Percentiles rank a stretch among this genome's conserved stretches.
phyloP scores from a whole-genome alignment of 331 rosid species.

The Telfairia occidentalis region DNA sequence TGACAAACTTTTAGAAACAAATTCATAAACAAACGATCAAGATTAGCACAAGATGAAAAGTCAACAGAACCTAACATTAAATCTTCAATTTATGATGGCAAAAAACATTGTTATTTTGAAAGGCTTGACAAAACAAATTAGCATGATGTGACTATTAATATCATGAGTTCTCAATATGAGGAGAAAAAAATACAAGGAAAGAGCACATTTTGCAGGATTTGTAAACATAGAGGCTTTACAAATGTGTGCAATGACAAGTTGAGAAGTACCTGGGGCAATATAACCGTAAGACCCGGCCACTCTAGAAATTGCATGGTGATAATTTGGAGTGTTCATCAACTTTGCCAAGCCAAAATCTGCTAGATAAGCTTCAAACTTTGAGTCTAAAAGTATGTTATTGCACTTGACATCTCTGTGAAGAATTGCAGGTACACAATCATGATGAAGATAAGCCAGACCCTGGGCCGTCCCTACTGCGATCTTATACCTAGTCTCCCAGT shows the following conservation, averaged over 20 bases:
- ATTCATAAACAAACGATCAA: neutral
- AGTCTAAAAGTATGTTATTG: constrained; percentile 78
- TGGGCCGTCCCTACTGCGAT: constrained; percentile 88
- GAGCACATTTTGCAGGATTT: neutral
- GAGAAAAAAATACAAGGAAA: neutral
- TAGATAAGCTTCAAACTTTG: constrained; percentile 65
- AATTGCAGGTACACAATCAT: constrained; percentile 79
- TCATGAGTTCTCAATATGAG: neutral
- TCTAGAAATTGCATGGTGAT: constrained; percentile 79
- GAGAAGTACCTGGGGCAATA: constrained; percentile 68
- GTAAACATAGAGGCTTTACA: neutral
- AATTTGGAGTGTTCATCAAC: constrained; percentile 61
- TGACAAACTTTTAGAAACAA: constrained; percentile 13
- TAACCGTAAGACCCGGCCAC: constrained; percentile 93
- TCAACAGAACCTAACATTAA: neutral
- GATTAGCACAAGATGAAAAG: neutral
- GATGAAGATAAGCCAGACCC: constrained; percentile 85
- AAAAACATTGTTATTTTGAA: neutral
- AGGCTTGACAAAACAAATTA: neutral
- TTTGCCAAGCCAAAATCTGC: constrained; percentile 94
- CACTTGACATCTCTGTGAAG: constrained; percentile 91
- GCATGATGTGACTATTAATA: neutral
- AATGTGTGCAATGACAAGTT: neutral
- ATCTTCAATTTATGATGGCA: neutral
- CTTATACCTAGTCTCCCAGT: constrained; percentile 87